Percentiles rank a stretch among this genome's conserved stretches.
phyloP scores from a whole-genome alignment of 768 basidiomycete genomes.

The Kwoniella sp. region DNA sequence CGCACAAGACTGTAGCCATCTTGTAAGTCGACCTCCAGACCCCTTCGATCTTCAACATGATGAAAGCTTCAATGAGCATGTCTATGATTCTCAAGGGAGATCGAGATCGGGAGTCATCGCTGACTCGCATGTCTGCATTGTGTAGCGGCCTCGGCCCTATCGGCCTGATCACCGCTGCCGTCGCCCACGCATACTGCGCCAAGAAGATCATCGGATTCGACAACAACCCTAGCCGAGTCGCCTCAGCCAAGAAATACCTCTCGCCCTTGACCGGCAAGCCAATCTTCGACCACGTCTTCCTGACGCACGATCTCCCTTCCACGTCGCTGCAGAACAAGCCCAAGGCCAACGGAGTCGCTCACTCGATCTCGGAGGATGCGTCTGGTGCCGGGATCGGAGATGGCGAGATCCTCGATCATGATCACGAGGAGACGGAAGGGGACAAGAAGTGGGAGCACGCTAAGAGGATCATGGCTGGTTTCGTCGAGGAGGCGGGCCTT shows the following conservation, averaged over 20 bases:
- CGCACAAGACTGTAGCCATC: constrained; percentile 49
- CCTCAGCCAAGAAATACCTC: constrained; percentile 49
- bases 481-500: constrained; percentile 35
- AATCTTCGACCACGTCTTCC: constrained; percentile 51
- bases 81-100: too few species aligned
- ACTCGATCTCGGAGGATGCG: constrained; percentile 26
- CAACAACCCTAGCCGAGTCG: constrained; percentile 44
- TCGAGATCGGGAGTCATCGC: background rate
- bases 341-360: constrained; percentile 20
- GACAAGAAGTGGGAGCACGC: constrained; percentile 48
- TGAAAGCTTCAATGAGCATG: too few species aligned
- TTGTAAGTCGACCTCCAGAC: too few species aligned
- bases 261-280: constrained; percentile 51
- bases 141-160: constrained; percentile 49
- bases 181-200: constrained; percentile 51
- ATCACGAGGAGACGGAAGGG: constrained; percentile 35
- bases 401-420: constrained; percentile 29
- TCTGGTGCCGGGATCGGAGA: constrained; percentile 35
- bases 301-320: constrained; percentile 37
- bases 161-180: constrained; percentile 51
- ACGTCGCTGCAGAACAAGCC: constrained; percentile 1
- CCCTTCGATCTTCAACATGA: background rate
- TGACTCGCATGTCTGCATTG: constrained; percentile 5
- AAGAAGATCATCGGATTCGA: constrained; percentile 48
- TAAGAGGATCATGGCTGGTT: constrained; percentile 33